Conservation (phyloP, 176 grass and related monocot species). For the Oryza meridionalis region DNA sequence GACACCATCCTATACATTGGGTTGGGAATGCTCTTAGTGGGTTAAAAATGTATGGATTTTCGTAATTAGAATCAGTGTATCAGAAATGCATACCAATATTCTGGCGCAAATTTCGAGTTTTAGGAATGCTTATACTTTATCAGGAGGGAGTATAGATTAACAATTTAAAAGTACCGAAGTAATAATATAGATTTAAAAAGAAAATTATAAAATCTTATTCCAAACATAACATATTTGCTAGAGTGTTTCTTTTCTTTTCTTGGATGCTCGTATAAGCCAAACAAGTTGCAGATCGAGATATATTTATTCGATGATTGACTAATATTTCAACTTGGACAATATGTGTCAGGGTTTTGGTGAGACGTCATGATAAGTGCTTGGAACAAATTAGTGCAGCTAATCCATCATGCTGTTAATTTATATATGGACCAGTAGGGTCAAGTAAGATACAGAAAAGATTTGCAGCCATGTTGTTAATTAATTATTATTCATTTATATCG, state of each 20-base stretch:
- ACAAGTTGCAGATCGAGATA: not conserved
- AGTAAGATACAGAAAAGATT: not conserved
- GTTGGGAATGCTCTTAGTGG: no score
- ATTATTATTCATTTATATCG: not conserved
- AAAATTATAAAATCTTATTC: no score
- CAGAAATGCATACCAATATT: no score
- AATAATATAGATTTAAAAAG: no score
- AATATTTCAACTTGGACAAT: not conserved
- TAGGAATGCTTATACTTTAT: no score
- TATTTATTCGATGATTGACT: not conserved
- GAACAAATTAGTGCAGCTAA: not conserved
- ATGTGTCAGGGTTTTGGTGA: not conserved
- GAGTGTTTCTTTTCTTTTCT: not conserved
- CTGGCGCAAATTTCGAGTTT: no score
- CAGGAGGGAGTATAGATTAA: no score
- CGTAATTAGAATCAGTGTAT: no score
- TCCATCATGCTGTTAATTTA: not conserved
- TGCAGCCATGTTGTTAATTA: not conserved
- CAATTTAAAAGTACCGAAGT: no score
- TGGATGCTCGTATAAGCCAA: not conserved
- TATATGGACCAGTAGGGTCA: slow-evolving; percentile 28
- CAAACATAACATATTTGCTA: no score
- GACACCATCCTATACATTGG: no score
- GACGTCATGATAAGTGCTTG: not conserved
- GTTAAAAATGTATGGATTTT: no score